Percentiles rank a stretch among this genome's conserved stretches.
Evolutionary conservation across 1,139 yeast species (phyloP).

Genomic region (Debaryomycetaceae sp.): DNA sequence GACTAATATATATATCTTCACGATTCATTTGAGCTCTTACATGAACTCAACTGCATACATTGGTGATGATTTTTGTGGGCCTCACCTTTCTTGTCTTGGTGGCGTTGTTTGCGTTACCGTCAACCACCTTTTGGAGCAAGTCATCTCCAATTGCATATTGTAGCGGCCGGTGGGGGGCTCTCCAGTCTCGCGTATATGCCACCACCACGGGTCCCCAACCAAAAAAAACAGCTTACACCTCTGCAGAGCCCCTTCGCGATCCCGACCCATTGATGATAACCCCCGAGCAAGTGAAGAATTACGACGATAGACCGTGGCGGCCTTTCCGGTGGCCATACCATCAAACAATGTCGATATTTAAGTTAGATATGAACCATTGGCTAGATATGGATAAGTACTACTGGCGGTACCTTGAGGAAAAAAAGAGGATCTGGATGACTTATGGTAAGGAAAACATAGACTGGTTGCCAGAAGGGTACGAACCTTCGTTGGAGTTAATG

Average conservation of each 20-base stretch:
- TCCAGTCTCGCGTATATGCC: no score
- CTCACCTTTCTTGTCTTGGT: no score
- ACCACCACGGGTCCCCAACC: slow-evolving; percentile 3
- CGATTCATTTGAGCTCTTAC: background rate
- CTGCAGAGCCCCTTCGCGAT: slow-evolving; percentile 5
- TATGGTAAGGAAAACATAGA: slow-evolving; percentile 62
- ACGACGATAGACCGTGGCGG: slow-evolving; percentile 78
- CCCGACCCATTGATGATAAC: slow-evolving; percentile 63
- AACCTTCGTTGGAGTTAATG: slow-evolving; percentile 60
- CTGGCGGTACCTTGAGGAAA: slow-evolving; percentile 60
- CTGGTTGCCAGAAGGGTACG: slow-evolving; percentile 66
- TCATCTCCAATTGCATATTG: no score
- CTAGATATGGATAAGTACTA: slow-evolving; percentile 76
- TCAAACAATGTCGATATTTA: slow-evolving; percentile 73
- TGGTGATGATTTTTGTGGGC: no score
- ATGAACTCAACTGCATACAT: no score
- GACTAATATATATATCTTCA: background rate
- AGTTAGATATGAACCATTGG: slow-evolving; percentile 71
- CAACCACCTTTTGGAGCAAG: no score
- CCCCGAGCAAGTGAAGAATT: slow-evolving; percentile 59
- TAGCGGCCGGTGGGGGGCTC: no score
- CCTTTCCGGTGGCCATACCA: slow-evolving; percentile 80
- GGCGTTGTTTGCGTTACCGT: no score
- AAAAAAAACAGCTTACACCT: slow-evolving; percentile 4
- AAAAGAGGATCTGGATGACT: slow-evolving; percentile 50